These are phyloP conservation scores for Calcarisporium arbuscula DNA, from an alignment of 2,329 filamentous ascomycete species.

Conservation along the genomic window DNA sequence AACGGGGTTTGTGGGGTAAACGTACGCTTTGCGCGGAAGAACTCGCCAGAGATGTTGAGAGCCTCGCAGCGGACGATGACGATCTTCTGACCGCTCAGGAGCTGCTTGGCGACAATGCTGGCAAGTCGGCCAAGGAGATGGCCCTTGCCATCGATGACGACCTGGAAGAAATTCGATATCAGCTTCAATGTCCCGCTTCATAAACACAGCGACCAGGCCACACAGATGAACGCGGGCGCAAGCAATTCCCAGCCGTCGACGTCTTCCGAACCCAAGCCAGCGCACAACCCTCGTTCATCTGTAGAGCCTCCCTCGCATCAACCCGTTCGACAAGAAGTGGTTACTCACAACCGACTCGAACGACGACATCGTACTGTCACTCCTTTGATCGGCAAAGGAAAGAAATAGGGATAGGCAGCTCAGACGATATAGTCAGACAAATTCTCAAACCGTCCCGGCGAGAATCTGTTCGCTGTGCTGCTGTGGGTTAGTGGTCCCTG, in stretches of 20 bases:
- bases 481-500: constrained; percentile 36
- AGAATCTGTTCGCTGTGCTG: constrained; percentile 34
- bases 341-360: constrained; percentile 66
- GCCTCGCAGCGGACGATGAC: constrained; percentile 98
- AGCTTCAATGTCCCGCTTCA: too few relatives aligned
- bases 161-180: too few relatives aligned
- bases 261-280: too few relatives aligned
- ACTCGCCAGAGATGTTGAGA: constrained; percentile 99
- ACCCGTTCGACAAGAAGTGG: constrained; percentile 2
- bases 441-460: constrained; percentile 30
- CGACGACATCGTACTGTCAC: constrained; percentile 55
- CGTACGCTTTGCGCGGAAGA: constrained; percentile 99
- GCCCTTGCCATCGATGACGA: constrained; percentile 99
- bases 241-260: too few relatives aligned
- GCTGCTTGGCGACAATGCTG: constrained; percentile 97
- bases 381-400: constrained; percentile 23
- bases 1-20: too few relatives aligned
- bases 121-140: constrained; percentile 98
- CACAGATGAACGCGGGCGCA: too few relatives aligned
- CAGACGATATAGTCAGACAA: constrained; percentile 27
- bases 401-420: constrained; percentile 25
- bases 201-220: neutral
- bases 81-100: constrained; percentile 98
- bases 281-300: too few relatives aligned
- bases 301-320: constrained; percentile 3